Evolutionary conservation across 257 asterid genomes (phyloP).

Genomic region (Penstemon newberryi): DNA sequence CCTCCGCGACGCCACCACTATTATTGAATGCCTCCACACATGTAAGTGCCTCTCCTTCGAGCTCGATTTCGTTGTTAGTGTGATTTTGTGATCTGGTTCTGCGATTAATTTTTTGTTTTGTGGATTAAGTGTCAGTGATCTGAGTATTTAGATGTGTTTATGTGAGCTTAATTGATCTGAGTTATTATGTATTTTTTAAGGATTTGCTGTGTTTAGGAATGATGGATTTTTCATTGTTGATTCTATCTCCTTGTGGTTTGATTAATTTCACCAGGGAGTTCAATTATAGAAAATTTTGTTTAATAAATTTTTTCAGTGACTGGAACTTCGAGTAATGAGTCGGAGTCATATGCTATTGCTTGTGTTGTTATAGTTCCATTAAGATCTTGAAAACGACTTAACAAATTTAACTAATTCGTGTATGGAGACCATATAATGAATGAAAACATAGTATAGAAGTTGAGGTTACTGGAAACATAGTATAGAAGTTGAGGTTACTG

Average conservation of each 20-base stretch:
- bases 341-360: conserved; percentile 5
- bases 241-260: conserved; percentile 10
- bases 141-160: conserved; percentile 25
- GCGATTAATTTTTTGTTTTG: conserved; percentile 18
- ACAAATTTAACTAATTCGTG: neutral
- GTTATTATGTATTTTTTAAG: conserved; percentile 3
- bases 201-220: conserved; percentile 18
- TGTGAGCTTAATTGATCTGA: conserved; percentile 26
- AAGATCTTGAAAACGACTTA: conserved; percentile 22
- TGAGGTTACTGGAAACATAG: neutral
- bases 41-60: conserved; percentile 48
- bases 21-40: conserved; percentile 95
- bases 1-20: conserved; percentile 88
- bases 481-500: too few species aligned
- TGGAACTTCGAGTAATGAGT: conserved; percentile 12
- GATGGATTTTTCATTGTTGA: neutral
- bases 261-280: conserved; percentile 12
- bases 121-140: conserved; percentile 28
- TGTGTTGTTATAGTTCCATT: neutral
- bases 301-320: neutral
- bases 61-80: neutral
- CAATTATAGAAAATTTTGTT: conserved; percentile 18
- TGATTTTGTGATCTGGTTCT: conserved; percentile 39
- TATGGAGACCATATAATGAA: neutral
- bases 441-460: conserved; percentile 16